Base-by-base conservation (phyloP, 1,284 basidiomycete genomes). In the Chondrostereum purpureum region DNA sequence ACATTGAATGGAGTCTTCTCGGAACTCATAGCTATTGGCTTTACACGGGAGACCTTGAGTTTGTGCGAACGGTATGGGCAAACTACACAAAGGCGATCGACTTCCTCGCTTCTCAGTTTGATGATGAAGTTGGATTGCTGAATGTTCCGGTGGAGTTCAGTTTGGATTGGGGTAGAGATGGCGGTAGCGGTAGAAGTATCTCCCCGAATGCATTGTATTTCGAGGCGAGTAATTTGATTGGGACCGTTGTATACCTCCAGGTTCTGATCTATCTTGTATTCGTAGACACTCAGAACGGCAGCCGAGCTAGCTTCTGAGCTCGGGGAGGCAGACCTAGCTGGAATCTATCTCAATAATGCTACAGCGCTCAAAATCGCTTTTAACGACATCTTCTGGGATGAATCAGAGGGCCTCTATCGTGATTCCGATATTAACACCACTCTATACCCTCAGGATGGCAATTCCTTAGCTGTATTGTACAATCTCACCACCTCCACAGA, bases 121-220 rank as follows among this genome's bases (percentile, higher is more conserved):
- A 72, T 40, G 51, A 54, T 0, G 27, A 31, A n/a, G 64, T 66
- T 8, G 74, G 74, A 0, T 55, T 77, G 36, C 67, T 75, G 59
- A 66, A 76, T 50, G 67, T 75, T 10, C 72, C 72, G 4, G 45
- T 13, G 54, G 64, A 38, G 37, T 70, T 58, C 40, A 44, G 56
- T 39, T 62, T 71, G 34, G 75, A 77, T 53, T 77, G 74, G 74
- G 75, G 69, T 5, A 56, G 75, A 24, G 64, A 67, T 4, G 69
- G 69, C 17, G 69, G 70, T 1, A 66, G 70, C 11, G 73, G 74
- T 12, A 62, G 68, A 48, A 77, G 73, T 47, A 63, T 70, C 3
- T 73, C 71, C 43, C 69, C 68, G 8, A 76, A 77, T 50, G 74
- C 72, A 1, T 53, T 77, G 10, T 56, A 70, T 17, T 76, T 75